These are phyloP conservation scores for Pseudogymnoascus sp. DNA, from an alignment of 2,329 filamentous ascomycete genomes.

Conservation along the genomic window DNA sequence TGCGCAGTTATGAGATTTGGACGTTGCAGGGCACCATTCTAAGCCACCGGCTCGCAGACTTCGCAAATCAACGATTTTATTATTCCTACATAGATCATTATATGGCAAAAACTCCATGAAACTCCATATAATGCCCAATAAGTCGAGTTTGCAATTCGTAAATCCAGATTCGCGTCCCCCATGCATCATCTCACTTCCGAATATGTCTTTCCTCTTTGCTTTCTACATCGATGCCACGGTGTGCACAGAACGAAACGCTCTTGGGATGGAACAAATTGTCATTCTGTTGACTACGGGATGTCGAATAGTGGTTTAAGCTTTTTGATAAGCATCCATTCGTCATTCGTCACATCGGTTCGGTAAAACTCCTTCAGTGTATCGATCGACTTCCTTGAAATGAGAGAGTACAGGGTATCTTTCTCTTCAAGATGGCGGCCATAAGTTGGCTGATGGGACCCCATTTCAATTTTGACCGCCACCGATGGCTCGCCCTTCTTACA, in stretches of 20 bases:
- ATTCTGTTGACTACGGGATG: constrained; percentile 39
- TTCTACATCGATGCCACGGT: constrained; percentile 12
- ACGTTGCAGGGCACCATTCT: not conserved
- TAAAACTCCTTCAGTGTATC: constrained; percentile 96
- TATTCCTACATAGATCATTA: constrained; percentile 4
- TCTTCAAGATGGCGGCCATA: constrained; percentile 96
- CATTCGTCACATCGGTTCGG: constrained; percentile 74
- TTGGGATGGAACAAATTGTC: constrained; percentile 3
- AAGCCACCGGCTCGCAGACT: not conserved
- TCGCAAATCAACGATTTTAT: not conserved
- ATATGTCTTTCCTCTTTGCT: constrained; percentile 1
- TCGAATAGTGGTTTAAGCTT: constrained; percentile 95
- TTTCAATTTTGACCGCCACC: constrained; percentile 95
- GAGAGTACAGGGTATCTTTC: constrained; percentile 76
- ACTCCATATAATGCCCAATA: constrained; percentile 2
- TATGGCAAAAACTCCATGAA: not conserved
- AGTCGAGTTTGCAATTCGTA: not conserved
- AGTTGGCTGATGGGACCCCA: constrained; percentile 80
- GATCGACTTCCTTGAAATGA: constrained; percentile 81
- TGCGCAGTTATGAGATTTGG: not conserved
- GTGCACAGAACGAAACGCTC: not conserved
- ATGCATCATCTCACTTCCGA: not conserved
- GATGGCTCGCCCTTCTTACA: constrained; percentile 97
- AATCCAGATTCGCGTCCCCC: not conserved
- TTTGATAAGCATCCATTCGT: constrained; percentile 91